A percentile compares a stretch with the other conserved stretches of the same genome.
Conservation (phyloP, 2,329 filamentous ascomycete genomes). For the Fusarium tricinctum region DNA sequence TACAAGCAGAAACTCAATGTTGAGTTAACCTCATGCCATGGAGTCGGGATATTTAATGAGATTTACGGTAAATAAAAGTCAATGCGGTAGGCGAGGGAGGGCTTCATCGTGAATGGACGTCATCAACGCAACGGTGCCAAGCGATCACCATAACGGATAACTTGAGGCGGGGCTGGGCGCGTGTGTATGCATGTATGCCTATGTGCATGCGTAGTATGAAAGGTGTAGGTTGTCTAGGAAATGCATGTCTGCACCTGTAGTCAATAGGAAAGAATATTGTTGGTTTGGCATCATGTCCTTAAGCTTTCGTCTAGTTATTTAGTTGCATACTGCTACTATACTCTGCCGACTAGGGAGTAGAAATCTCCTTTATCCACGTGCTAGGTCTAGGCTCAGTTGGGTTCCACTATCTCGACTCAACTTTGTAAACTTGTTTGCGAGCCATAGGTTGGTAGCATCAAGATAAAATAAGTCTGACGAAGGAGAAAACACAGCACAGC, state of each 20-base stretch:
- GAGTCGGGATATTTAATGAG: not conserved
- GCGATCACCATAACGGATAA: constrained; percentile 32
- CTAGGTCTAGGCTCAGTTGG: constrained; percentile 1
- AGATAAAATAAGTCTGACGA: not conserved
- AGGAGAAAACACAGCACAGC: not conserved
- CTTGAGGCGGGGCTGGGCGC: constrained; percentile 25
- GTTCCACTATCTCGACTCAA: constrained; percentile 24
- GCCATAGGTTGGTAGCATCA: constrained; percentile 17
- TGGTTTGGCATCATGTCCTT: constrained; percentile 5
- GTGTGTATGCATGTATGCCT: not conserved
- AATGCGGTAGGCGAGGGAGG: constrained; percentile 14
- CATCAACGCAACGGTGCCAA: constrained; percentile 31
- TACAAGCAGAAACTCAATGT: constrained; percentile 10
- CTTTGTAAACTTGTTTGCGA: constrained; percentile 29
- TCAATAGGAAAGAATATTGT: not conserved
- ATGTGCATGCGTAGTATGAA: too few species aligned
- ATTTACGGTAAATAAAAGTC: constrained; percentile 17
- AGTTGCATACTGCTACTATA: constrained; percentile 12
- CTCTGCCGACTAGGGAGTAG: constrained; percentile 3
- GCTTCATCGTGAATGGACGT: constrained; percentile 25
- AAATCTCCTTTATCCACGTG: constrained; percentile 25
- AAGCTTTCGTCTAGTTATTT: constrained; percentile 22
- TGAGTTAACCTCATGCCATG: constrained; percentile 4
- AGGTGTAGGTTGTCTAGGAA: not conserved
- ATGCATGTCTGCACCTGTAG: constrained; percentile 1